Percentiles rank a stretch among this genome's conserved stretches.
These are phyloP conservation scores for Gigaspora rosea DNA, from an alignment of 192 early-diverging fungal genomes.

Conservation along the genomic window DNA sequence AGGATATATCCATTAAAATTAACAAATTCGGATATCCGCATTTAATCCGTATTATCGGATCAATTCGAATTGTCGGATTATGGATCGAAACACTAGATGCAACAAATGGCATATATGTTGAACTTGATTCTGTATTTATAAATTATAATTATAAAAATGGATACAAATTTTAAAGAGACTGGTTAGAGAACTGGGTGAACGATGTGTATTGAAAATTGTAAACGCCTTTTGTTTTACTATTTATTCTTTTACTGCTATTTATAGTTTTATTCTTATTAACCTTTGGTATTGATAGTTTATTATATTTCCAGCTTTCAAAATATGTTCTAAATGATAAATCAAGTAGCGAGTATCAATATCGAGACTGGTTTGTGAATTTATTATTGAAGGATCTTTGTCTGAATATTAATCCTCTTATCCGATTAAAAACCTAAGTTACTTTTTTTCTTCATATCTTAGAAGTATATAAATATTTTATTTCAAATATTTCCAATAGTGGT, in stretches of 20 bases:
- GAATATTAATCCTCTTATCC: neutral
- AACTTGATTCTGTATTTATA: conserved; percentile 13
- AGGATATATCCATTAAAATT: too few species aligned
- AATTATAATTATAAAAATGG: conserved; percentile 7
- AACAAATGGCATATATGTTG: neutral
- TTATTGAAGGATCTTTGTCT: neutral
- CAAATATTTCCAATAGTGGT: conserved; percentile 1
- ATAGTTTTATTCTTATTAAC: conserved; percentile 14
- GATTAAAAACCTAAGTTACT: conserved; percentile 11
- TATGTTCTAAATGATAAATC: conserved; percentile 20
- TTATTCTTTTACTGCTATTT: neutral
- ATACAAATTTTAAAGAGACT: conserved; percentile 17
- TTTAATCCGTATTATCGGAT: too few species aligned
- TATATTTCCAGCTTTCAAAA: conserved; percentile 19
- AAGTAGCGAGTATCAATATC: conserved; percentile 20
- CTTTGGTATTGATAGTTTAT: conserved; percentile 21
- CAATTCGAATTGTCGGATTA: too few species aligned
- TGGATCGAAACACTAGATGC: too few species aligned
- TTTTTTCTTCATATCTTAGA: neutral
- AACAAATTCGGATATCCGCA: too few species aligned
- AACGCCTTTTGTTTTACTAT: conserved; percentile 5
- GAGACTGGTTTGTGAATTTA: conserved; percentile 1
- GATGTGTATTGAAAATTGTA: conserved; percentile 18
- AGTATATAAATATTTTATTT: neutral
- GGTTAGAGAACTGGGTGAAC: conserved; percentile 9